These are phyloP conservation scores for Hericium coralloides DNA, from an alignment of 768 basidiomycete genomes.

Conservation along the genomic window DNA sequence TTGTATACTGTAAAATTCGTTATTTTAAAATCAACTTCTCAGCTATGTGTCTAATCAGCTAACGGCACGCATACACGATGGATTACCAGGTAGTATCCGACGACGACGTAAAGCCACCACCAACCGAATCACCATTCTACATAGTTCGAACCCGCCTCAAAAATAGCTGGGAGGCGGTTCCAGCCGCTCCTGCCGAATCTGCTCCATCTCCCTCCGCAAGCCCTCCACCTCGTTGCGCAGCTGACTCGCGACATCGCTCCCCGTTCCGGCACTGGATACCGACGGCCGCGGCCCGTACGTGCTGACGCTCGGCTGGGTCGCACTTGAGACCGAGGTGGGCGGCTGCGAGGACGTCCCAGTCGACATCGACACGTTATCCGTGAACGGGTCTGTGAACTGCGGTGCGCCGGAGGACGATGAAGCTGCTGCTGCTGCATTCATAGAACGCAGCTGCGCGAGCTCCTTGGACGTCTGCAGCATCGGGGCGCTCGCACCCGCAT, in stretches of 20 bases:
- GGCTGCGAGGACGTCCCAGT: no score
- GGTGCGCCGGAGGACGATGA: neutral
- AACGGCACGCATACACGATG: no score
- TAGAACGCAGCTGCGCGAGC: neutral
- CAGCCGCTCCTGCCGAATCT: neutral
- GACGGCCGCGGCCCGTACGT: neutral
- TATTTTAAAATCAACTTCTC: no score
- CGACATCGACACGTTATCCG: neutral
- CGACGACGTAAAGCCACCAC: no score
- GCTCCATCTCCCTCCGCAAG: neutral
- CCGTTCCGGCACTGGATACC: neutral
- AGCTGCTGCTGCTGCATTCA: neutral
- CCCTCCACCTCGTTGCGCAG: neutral
- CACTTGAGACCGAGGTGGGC: neutral
- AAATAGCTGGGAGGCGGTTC: conserved; percentile 1
- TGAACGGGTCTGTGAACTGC: neutral
- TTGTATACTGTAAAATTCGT: no score
- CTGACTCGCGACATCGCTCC: neutral
- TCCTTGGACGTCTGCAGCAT: neutral
- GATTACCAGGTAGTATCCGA: no score
- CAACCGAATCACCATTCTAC: no score
- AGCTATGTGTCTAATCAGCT: no score
- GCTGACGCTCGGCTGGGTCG: neutral
- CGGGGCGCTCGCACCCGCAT: neutral
- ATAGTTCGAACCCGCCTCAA: neutral